phyloP scores from a whole-genome alignment of 768 basidiomycete genomes.

The Calocera cornea region DNA sequence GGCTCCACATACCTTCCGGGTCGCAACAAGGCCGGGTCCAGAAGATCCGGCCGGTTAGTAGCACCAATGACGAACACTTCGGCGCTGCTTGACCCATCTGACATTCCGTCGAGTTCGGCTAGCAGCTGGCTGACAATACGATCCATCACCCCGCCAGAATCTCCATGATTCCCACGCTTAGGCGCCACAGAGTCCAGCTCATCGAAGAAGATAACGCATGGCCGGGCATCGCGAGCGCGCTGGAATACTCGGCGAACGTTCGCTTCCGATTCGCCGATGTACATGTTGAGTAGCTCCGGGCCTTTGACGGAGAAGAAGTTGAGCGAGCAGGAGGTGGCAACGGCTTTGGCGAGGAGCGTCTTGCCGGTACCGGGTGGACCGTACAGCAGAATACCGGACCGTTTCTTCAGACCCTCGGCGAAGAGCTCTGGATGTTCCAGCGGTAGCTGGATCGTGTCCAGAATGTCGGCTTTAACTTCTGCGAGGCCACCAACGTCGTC shows the following conservation, averaged over 20 bases:
- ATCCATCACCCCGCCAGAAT: slow-evolving; percentile 97
- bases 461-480: slow-evolving; percentile 75
- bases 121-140: slow-evolving; percentile 89
- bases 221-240: slow-evolving; percentile 76
- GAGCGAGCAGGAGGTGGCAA: slow-evolving; percentile 85
- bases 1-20: slow-evolving; percentile 55
- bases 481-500: slow-evolving; percentile 92
- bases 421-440: slow-evolving; percentile 84
- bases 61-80: slow-evolving; percentile 93
- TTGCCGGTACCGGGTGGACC: slow-evolving; percentile 96
- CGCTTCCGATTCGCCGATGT: slow-evolving; percentile 95
- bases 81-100: slow-evolving; percentile 40
- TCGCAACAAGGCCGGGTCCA: slow-evolving; percentile 78
- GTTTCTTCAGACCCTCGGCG: slow-evolving; percentile 80
- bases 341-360: slow-evolving; percentile 88
- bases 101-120: slow-evolving; percentile 88
- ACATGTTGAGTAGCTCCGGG: slow-evolving; percentile 93
- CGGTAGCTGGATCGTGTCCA: slow-evolving; percentile 91
- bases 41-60: slow-evolving; percentile 82
- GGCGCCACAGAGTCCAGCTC: slow-evolving; percentile 92
- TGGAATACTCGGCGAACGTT: slow-evolving; percentile 91
- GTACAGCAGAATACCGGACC: slow-evolving; percentile 86
- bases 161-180: slow-evolving; percentile 86
- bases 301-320: slow-evolving; percentile 98
- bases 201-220: slow-evolving; percentile 94